These are phyloP conservation scores for Volvox reticuliferus DNA, from an alignment of 139 green algal species.

Conservation along the genomic window DNA sequence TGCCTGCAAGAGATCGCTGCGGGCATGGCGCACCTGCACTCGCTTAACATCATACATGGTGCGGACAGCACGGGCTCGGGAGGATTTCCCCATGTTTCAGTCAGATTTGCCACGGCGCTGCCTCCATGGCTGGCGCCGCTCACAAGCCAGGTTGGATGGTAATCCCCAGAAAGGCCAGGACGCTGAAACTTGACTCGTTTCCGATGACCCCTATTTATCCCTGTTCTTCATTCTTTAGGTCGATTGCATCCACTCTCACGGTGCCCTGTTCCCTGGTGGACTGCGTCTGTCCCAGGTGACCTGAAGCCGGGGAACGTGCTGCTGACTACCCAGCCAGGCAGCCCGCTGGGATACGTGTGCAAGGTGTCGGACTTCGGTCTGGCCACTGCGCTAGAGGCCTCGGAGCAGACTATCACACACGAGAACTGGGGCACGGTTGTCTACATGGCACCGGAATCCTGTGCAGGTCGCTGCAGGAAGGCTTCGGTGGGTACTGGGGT, in stretches of 20 bases:
- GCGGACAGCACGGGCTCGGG: too few relatives aligned
- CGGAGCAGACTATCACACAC: constrained; percentile 43
- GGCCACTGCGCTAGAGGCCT: constrained; percentile 28
- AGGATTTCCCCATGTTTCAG: too few relatives aligned
- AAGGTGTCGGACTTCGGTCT: constrained; percentile 46
- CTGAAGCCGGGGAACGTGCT: constrained; percentile 43
- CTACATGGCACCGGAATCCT: constrained; percentile 40
- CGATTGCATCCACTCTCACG: too few relatives aligned
- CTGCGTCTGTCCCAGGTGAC: background rate
- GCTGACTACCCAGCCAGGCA: background rate
- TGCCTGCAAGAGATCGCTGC: constrained; percentile 34
- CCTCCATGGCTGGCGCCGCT: too few relatives aligned
- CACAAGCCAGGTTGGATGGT: too few relatives aligned
- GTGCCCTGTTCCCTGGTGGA: background rate
- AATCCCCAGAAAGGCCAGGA: too few relatives aligned
- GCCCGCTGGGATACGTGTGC: constrained; percentile 33
- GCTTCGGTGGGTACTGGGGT: constrained; percentile 6
- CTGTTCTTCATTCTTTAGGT: background rate
- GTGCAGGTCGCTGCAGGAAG: constrained; percentile 33
- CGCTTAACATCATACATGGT: constrained; percentile 48
- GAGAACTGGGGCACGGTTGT: constrained; percentile 48
- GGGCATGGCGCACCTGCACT: constrained; percentile 45
- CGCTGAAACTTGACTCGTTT: too few relatives aligned
- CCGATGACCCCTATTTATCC: too few relatives aligned
- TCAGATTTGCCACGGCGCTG: too few relatives aligned